A percentile compares a stretch with the other conserved stretches of the same genome.
Evolutionary conservation across 139 green algal species (phyloP).

Genomic region (Closterium sp.): DNA sequence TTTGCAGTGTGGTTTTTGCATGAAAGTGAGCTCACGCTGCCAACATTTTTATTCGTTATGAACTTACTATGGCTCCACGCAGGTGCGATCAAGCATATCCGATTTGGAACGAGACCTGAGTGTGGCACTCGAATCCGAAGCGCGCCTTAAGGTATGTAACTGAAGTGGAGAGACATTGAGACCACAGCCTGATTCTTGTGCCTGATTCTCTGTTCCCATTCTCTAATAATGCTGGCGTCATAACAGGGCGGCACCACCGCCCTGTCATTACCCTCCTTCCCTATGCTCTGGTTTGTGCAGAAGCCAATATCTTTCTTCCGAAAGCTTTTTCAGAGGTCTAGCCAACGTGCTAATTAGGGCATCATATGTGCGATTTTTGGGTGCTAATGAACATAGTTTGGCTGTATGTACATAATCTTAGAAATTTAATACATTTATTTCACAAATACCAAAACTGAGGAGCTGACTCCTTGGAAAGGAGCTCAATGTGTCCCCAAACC

Average conservation of each 20-base stretch:
- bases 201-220: too few species aligned
- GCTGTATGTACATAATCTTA: too few species aligned
- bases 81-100: not conserved
- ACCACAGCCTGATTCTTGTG: not conserved
- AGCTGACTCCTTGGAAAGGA: too few species aligned
- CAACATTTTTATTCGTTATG: too few species aligned
- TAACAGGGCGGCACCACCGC: not conserved
- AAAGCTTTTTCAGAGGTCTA: not conserved
- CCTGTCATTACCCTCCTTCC: not conserved
- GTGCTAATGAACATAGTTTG: not conserved
- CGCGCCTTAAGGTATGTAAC: not conserved
- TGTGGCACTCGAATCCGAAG: not conserved
- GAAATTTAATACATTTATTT: too few species aligned
- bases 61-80: not conserved
- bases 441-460: too few species aligned
- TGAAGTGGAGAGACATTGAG: not conserved
- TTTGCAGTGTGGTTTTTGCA: too few species aligned
- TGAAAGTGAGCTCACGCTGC: too few species aligned
- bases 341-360: not conserved
- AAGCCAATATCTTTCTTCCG: not conserved
- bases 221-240: not conserved
- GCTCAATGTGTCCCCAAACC: too few species aligned
- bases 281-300: not conserved
- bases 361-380: not conserved
- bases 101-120: not conserved